phyloP scores from a whole-genome alignment of 1,139 yeast genomes.

The Spathaspora sp. region DNA sequence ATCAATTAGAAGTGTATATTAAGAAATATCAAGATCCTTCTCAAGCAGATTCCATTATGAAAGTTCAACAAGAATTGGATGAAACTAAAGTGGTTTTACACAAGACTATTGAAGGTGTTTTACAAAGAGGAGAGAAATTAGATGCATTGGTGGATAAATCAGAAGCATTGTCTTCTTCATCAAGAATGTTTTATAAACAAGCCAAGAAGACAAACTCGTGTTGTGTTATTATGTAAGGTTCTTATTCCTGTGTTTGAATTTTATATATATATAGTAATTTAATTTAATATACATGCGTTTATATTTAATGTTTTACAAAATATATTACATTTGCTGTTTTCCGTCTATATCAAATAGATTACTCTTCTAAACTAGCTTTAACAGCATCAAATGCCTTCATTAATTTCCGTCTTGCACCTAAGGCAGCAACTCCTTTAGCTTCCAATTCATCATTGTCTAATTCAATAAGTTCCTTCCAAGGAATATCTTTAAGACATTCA shows the following conservation, averaged over 20 bases:
- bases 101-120: conserved; percentile 90
- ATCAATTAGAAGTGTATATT: conserved; percentile 67
- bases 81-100: conserved; percentile 96
- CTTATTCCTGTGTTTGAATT: background rate
- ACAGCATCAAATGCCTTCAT: conserved; percentile 89
- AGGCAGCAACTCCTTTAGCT: conserved; percentile 81
- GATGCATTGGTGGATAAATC: conserved; percentile 94
- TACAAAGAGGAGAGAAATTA: conserved; percentile 94
- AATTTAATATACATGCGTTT: background rate
- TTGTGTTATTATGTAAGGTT: conserved; percentile 75
- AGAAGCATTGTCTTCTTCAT: conserved; percentile 84
- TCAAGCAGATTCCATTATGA: conserved; percentile 95
- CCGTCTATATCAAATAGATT: conserved; percentile 7
- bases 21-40: conserved; percentile 92
- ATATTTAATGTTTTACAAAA: background rate
- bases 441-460: conserved; percentile 70
- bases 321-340: background rate
- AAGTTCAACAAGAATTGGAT: conserved; percentile 95
- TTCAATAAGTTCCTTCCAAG: conserved; percentile 78
- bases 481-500: conserved; percentile 68
- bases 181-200: conserved; percentile 93
- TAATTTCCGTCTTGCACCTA: conserved; percentile 92
- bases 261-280: background rate
- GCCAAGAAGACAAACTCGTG: conserved; percentile 98
- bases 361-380: conserved; percentile 25